A percentile compares a stretch with the other conserved stretches of the same genome.
phyloP scores from a whole-genome alignment of 2,329 filamentous ascomycete species.

The Rosellinia necatrix region DNA sequence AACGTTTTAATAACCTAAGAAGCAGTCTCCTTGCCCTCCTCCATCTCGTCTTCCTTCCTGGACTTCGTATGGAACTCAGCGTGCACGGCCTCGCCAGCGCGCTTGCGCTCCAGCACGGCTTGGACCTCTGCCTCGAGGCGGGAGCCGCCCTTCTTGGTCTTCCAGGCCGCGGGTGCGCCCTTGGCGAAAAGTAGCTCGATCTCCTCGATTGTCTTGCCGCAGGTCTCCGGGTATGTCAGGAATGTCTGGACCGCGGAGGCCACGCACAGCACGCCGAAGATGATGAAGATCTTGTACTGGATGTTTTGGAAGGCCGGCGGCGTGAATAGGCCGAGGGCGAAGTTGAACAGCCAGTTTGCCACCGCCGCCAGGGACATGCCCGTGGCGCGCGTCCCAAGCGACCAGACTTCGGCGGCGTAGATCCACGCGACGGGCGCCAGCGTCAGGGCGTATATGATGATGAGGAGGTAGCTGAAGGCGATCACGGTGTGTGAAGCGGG shows the following conservation, averaged over 20 bases:
- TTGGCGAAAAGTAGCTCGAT: constrained; percentile 44
- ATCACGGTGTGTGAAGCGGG: constrained; percentile 65
- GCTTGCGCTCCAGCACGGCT: constrained; percentile 33
- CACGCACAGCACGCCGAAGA: constrained; percentile 46
- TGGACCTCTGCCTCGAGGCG: constrained; percentile 37
- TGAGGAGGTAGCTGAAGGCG: constrained; percentile 67
- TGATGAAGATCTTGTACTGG: constrained; percentile 54
- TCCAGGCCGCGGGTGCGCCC: constrained; percentile 45
- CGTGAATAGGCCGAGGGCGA: constrained; percentile 62
- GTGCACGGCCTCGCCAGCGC: constrained; percentile 23
- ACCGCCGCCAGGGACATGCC: constrained; percentile 63
- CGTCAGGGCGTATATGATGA: constrained; percentile 67
- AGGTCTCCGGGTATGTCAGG: constrained; percentile 44
- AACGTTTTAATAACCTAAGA: not conserved
- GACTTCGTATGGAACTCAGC: constrained; percentile 24
- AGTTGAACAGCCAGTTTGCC: constrained; percentile 62
- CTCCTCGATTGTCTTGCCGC: constrained; percentile 48
- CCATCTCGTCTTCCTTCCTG: not conserved
- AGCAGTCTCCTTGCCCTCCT: constrained; percentile 1
- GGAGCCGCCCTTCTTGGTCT: constrained; percentile 39
- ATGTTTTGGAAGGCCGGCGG: constrained; percentile 64
- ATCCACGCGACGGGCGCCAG: constrained; percentile 68
- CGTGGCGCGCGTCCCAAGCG: constrained; percentile 62
- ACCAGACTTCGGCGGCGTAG: constrained; percentile 69
- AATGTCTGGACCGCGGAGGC: constrained; percentile 42